Percentiles rank a stretch among this genome's conserved stretches.
Conservation (phyloP, 768 basidiomycete species). For the Lentinus brumalis region DNA sequence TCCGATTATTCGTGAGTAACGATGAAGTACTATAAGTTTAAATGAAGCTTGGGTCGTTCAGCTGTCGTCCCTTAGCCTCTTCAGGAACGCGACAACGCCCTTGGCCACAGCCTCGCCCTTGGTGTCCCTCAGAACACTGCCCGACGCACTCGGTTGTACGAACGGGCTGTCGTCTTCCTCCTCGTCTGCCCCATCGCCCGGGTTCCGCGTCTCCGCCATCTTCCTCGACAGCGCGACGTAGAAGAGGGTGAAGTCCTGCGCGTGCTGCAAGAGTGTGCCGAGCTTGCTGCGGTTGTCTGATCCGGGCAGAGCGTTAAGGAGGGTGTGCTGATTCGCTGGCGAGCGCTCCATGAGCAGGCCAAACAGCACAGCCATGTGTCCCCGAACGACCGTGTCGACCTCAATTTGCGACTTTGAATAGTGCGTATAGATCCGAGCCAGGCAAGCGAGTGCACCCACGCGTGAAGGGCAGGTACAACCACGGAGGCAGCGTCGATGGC, state of each 20-base stretch:
- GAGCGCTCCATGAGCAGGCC: slow-evolving; percentile 47
- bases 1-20: too few relatives aligned
- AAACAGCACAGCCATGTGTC: slow-evolving; percentile 76
- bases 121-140: slow-evolving; percentile 22
- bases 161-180: slow-evolving; percentile 14
- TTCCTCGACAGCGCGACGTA: slow-evolving; percentile 39
- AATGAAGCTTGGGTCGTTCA: neutral
- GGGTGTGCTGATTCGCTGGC: slow-evolving; percentile 32
- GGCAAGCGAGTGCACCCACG: slow-evolving; percentile 50
- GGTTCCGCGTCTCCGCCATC: slow-evolving; percentile 20
- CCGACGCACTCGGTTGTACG: neutral
- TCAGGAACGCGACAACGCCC: slow-evolving; percentile 56
- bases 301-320: slow-evolving; percentile 41
- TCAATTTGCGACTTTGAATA: slow-evolving; percentile 35
- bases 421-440: slow-evolving; percentile 50
- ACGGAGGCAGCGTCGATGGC: slow-evolving; percentile 50
- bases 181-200: slow-evolving; percentile 2
- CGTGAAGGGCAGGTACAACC: slow-evolving; percentile 54
- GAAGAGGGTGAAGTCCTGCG: slow-evolving; percentile 43
- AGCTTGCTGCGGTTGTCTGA: slow-evolving; percentile 33
- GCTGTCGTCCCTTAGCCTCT: slow-evolving; percentile 33
- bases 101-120: slow-evolving; percentile 35
- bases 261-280: slow-evolving; percentile 36
- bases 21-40: too few relatives aligned
- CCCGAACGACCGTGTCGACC: slow-evolving; percentile 55